Evolutionary conservation across 2,329 filamentous ascomycete genomes (phyloP), one percentile per base, ranked within the genome.

Genomic region (Aspergillus amoenus): DNA sequence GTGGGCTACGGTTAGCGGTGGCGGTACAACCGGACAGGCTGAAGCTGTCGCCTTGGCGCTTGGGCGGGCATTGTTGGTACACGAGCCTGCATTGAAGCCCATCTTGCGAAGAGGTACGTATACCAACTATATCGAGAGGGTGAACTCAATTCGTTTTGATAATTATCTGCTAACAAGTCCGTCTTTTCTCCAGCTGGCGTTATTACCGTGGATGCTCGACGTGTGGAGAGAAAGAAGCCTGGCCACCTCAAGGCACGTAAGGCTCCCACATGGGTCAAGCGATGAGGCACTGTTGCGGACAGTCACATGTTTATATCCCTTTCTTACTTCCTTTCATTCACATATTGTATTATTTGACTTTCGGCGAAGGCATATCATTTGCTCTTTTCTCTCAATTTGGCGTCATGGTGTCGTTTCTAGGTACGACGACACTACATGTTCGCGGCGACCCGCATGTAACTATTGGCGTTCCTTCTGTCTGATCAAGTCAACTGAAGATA

Each of bases 231-330:
- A 75, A 99, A 99, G 88, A 97, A 99, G 85, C 86, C 91, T 56
- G 95, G 94, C 66, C 91, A 91, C 71, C 78, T 96, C 79, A 99
- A 99, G 84, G 93, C 94, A 57, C 90, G 94, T 78, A 99, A 99
- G 87, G 95, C 89, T 86, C 93, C 93, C 59, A 85, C 94, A 68
- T 99, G 95, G 94, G 93, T 97, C 83, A 97, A 97, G 86, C 81
- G 85, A 74, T 88, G 65, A 76, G 61, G 56, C 27, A 43, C 27
- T 22, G 15, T 41, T 9, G 21, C 42, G 45, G 24, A 40, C 41
- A 44, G 18, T 22, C 46, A 13, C 55, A 65, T 68, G 66, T 42
- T 57, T 63, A 58, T 66, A 56, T 57, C 58, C 57, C 61, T 63
- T 39, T 39, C 22, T 24, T 52, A 60, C 58, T 48, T 40, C 15